phyloP scores from a whole-genome alignment of 1,284 basidiomycete genomes.

The Pisolithus thermaeus region DNA sequence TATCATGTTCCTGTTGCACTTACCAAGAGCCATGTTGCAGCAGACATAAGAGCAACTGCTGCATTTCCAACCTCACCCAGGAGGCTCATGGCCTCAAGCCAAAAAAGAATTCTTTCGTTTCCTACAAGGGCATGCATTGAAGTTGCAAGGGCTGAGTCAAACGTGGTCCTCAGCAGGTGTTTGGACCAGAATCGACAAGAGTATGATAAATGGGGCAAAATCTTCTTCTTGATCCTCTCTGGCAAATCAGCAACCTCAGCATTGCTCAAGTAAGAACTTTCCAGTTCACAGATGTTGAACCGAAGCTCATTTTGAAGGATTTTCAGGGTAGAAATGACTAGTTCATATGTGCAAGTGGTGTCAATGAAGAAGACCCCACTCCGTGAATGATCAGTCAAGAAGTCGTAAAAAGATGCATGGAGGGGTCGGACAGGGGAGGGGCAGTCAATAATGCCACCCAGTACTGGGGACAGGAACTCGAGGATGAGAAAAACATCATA shows the following conservation, averaged over 20 bases:
- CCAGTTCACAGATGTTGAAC: slow-evolving; percentile 21
- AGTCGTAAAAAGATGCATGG: too few relatives aligned
- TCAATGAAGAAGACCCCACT: slow-evolving; percentile 7
- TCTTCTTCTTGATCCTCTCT: slow-evolving; percentile 4
- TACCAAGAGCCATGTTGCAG: background rate
- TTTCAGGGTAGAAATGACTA: slow-evolving; percentile 12
- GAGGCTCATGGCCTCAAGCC: slow-evolving; percentile 17
- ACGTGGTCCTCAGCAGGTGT: slow-evolving; percentile 14
- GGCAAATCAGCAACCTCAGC: slow-evolving; percentile 12
- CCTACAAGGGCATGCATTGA: slow-evolving; percentile 13
- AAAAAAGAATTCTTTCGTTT: slow-evolving; percentile 15
- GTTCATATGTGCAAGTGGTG: slow-evolving; percentile 2
- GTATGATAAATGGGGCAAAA: slow-evolving; percentile 20
- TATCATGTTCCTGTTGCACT: background rate
- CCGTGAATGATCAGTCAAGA: background rate
- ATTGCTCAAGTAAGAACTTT: slow-evolving; percentile 21
- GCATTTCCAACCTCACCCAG: background rate
- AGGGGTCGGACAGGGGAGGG: too few relatives aligned
- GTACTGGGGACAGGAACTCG: slow-evolving; percentile 2
- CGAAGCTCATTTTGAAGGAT: slow-evolving; percentile 21
- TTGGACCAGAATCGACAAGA: slow-evolving; percentile 21
- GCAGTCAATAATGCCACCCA: background rate
- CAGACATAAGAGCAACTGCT: background rate
- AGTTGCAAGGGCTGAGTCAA: background rate
- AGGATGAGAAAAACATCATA: background rate